Conservation (phyloP, 805 yeast genomes). For the Yueomyces sinensis region DNA sequence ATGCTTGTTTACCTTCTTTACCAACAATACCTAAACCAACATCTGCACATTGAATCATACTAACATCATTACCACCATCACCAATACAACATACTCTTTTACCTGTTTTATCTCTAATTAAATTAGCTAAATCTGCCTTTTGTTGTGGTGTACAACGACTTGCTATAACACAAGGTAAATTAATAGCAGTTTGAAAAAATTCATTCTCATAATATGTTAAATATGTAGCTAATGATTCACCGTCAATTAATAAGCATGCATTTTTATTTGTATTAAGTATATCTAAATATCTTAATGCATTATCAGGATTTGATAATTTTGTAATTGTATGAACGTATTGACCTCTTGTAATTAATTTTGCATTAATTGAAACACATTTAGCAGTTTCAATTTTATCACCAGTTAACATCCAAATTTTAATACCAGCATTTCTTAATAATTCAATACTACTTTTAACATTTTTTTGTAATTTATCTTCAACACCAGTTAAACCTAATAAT, state of each 20-base stretch:
- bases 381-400: slow-evolving; percentile 99
- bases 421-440: slow-evolving; percentile 86
- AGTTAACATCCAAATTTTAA: slow-evolving; percentile 97
- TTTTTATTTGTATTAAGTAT: slow-evolving; percentile 43
- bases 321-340: slow-evolving; percentile 86
- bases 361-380: slow-evolving; percentile 91
- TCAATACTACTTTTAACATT: slow-evolving; percentile 90
- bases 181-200: slow-evolving; percentile 68
- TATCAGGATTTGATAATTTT: slow-evolving; percentile 41
- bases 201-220: slow-evolving; percentile 51
- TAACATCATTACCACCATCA: slow-evolving; percentile 98
- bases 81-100: slow-evolving; percentile 96
- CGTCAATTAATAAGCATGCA: slow-evolving; percentile 75
- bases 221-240: slow-evolving; percentile 70
- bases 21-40: slow-evolving; percentile 99
- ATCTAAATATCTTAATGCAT: slow-evolving; percentile 67
- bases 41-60: slow-evolving; percentile 98
- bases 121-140: slow-evolving; percentile 83
- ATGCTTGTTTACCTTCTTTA: slow-evolving; percentile 95
- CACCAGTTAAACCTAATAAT: slow-evolving; percentile 88
- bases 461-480: slow-evolving; percentile 85
- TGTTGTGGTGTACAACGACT: slow-evolving; percentile 99
- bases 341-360: slow-evolving; percentile 83
- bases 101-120: slow-evolving; percentile 67
- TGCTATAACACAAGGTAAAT: slow-evolving; percentile 86